These are phyloP conservation scores for Lactarius sanguifluus DNA, from an alignment of 768 basidiomycete genomes.

Conservation along the genomic window DNA sequence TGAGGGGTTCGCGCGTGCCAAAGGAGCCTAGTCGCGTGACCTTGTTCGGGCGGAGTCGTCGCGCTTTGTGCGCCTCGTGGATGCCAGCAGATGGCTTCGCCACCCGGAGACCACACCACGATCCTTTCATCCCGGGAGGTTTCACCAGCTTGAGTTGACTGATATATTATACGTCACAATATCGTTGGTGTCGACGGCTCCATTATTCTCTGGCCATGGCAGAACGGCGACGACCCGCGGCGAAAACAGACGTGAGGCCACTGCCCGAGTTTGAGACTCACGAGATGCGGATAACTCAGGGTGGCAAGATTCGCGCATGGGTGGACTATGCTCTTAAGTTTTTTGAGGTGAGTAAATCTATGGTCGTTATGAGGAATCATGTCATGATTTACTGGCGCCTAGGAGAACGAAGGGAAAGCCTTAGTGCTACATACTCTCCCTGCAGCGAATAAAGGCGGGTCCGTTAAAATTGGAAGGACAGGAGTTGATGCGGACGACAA, in stretches of 20 bases:
- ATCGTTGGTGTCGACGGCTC: not conserved
- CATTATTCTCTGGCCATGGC: not conserved
- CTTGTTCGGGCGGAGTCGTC: not conserved
- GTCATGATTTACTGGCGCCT: not conserved
- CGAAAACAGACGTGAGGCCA: not conserved
- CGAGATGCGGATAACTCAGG: constrained; percentile 40
- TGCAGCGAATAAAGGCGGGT: constrained; percentile 22
- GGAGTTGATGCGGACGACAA: constrained; percentile 3
- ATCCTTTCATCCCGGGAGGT: not conserved
- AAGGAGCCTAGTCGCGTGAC: not conserved
- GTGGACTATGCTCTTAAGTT: constrained; percentile 41
- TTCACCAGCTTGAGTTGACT: not conserved
- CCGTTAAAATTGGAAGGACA: constrained; percentile 13
- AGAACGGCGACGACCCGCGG: not conserved
- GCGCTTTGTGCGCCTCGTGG: not conserved
- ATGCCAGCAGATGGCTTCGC: not conserved
- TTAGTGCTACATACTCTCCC: constrained; percentile 64
- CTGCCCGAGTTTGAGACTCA: constrained; percentile 25
- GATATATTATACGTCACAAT: not conserved
- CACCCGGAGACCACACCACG: not conserved
- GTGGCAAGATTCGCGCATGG: constrained; percentile 40
- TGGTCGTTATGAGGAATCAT: not conserved
- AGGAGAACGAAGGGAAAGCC: constrained; percentile 51
- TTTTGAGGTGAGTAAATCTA: constrained; percentile 36
- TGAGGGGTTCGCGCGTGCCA: no score